These are phyloP conservation scores for Protomyces macrosporus DNA, from an alignment of 1,139 yeast species.

Conservation along the genomic window DNA sequence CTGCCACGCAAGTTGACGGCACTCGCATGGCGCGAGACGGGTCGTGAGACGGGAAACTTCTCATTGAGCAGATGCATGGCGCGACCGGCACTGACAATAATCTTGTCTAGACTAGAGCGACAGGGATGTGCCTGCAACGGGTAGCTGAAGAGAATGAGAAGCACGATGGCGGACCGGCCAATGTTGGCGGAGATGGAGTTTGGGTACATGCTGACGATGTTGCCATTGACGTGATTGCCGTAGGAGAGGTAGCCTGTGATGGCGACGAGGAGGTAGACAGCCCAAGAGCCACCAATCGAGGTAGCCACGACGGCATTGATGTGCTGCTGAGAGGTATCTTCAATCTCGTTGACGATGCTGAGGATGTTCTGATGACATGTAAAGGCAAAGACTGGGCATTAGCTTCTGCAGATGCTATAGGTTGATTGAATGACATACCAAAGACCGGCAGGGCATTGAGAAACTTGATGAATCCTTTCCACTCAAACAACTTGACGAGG, in stretches of 20 bases:
- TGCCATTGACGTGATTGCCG: conserved; percentile 73
- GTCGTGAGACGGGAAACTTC: conserved; percentile 6
- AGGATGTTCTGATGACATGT: conserved; percentile 84
- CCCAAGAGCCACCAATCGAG: conserved; percentile 56
- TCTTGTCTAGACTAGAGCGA: conserved; percentile 62
- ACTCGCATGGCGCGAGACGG: conserved; percentile 17
- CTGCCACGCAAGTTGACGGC: conserved; percentile 6
- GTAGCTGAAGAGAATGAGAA: conserved; percentile 79
- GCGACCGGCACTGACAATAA: conserved; percentile 57
- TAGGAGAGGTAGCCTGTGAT: conserved; percentile 79
- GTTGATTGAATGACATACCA: background rate
- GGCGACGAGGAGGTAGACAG: conserved; percentile 66
- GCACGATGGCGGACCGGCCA: conserved; percentile 70
- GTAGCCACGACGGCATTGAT: conserved; percentile 51
- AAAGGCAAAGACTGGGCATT: conserved; percentile 60
- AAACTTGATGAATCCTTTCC: conserved; percentile 49
- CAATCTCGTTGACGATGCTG: conserved; percentile 78
- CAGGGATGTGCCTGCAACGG: conserved; percentile 94
- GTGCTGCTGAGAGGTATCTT: conserved; percentile 50
- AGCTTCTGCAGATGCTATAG: conserved; percentile 33
- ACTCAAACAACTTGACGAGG: conserved; percentile 22
- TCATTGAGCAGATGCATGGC: conserved; percentile 31
- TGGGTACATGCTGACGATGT: conserved; percentile 58
- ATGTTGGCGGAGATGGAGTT: conserved; percentile 48
- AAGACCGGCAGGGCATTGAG: conserved; percentile 83